Conservation (phyloP, 192 early-diverging fungal species). For the Funneliformis geosporum region DNA sequence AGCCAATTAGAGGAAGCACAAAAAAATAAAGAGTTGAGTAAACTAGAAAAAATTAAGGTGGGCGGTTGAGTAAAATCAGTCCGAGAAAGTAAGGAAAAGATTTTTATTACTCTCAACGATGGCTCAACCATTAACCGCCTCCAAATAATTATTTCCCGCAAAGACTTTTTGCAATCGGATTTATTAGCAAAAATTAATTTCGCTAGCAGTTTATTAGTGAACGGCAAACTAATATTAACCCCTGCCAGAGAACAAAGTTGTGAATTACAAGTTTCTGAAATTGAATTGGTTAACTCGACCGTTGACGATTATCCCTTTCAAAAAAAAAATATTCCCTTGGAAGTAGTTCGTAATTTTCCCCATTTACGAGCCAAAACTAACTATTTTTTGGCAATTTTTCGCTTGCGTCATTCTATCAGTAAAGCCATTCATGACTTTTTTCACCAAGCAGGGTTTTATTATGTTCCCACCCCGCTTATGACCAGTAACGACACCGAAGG, state of each 20-base stretch:
- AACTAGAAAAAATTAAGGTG: conserved; percentile 23
- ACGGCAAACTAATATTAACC: neutral
- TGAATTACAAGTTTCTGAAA: conserved; percentile 6
- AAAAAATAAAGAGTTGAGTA: no score
- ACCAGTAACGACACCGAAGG: conserved; percentile 21
- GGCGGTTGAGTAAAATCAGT: conserved; percentile 23
- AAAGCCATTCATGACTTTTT: conserved; percentile 16
- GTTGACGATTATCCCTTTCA: neutral
- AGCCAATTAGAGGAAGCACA: no score
- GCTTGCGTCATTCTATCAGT: neutral
- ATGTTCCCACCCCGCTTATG: conserved; percentile 3
- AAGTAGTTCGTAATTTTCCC: conserved; percentile 20
- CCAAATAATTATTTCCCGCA: neutral
- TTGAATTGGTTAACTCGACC: neutral
- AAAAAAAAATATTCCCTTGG: conserved; percentile 25
- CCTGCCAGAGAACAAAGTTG: neutral
- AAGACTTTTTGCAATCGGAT: neutral
- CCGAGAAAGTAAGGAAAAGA: conserved; percentile 22
- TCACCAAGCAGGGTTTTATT: conserved; percentile 25
- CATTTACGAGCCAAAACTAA: conserved; percentile 25
- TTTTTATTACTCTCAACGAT: conserved; percentile 26
- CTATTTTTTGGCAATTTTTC: conserved; percentile 15
- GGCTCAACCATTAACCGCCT: no score
- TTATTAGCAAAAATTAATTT: conserved; percentile 6
- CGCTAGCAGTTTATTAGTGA: conserved; percentile 8